These are phyloP conservation scores for Aspergillus cristatus DNA, from an alignment of 495 filamentous ascomycete species.

Conservation along the genomic window DNA sequence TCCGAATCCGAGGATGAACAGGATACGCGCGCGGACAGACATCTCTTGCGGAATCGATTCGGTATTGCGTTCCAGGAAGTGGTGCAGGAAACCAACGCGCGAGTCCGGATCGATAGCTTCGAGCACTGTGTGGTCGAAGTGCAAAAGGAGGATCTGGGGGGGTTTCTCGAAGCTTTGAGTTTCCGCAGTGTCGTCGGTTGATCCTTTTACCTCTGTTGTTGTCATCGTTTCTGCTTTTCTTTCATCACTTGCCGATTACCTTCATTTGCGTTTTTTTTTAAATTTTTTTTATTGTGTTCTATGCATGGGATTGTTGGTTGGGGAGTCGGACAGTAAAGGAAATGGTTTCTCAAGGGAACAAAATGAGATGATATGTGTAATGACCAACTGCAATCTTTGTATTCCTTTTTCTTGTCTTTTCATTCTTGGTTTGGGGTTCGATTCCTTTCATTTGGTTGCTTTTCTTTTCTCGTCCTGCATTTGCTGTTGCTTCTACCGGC, in stretches of 20 bases:
- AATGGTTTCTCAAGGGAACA: slow-evolving; percentile 1
- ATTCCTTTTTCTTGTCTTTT: slow-evolving; percentile 9
- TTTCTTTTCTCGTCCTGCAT: background rate
- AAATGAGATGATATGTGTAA: slow-evolving; percentile 12
- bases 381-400: slow-evolving; percentile 12
- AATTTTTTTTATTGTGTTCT: slow-evolving; percentile 3
- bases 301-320: slow-evolving; percentile 6
- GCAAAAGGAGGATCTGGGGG: slow-evolving; percentile 84
- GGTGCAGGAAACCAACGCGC: slow-evolving; percentile 78
- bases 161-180: slow-evolving; percentile 86
- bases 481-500: background rate
- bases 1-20: slow-evolving; percentile 51
- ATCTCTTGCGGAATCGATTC: slow-evolving; percentile 75
- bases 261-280: background rate
- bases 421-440: slow-evolving; percentile 3
- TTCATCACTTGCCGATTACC: background rate
- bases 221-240: background rate
- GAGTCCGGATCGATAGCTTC: slow-evolving; percentile 91
- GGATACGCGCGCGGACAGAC: slow-evolving; percentile 42
- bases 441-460: background rate
- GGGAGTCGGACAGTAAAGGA: slow-evolving; percentile 5
- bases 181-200: slow-evolving; percentile 86
- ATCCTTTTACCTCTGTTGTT: slow-evolving; percentile 3
- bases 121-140: slow-evolving; percentile 97
- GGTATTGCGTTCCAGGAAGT: slow-evolving; percentile 95